These are phyloP conservation scores for Cystofilobasidium capitatum DNA, from an alignment of 768 basidiomycete genomes.

Conservation along the genomic window DNA sequence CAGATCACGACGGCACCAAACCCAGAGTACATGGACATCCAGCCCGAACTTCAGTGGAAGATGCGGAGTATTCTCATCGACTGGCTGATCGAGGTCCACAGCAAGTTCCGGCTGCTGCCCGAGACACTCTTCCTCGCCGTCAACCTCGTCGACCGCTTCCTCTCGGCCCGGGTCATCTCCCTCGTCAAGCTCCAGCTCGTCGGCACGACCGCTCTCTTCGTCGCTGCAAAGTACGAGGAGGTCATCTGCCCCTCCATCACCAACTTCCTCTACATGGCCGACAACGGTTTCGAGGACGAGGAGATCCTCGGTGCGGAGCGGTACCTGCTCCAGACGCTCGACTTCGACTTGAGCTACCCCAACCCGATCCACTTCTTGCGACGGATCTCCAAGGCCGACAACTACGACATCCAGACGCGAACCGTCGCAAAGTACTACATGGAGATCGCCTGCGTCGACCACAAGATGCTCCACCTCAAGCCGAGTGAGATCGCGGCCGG, in stretches of 20 bases:
- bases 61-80: constrained; percentile 83
- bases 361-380: constrained; percentile 83
- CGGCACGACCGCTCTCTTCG: constrained; percentile 74
- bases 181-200: constrained; percentile 81
- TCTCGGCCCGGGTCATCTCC: constrained; percentile 60
- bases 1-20: constrained; percentile 72
- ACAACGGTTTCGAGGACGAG: constrained; percentile 61
- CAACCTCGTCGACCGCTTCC: constrained; percentile 68
- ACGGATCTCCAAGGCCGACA: constrained; percentile 84
- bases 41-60: constrained; percentile 75
- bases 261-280: constrained; percentile 70
- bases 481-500: constrained; percentile 76
- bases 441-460: constrained; percentile 74
- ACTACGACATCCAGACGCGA: constrained; percentile 72
- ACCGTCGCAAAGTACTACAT: constrained; percentile 85
- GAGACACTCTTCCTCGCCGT: constrained; percentile 84
- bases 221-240: constrained; percentile 87
- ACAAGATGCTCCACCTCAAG: constrained; percentile 59
- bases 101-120: constrained; percentile 70
- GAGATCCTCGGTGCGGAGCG: constrained; percentile 83
- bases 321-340: constrained; percentile 73
- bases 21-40: constrained; percentile 69
- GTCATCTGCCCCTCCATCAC: constrained; percentile 73
- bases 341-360: constrained; percentile 77
- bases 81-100: constrained; percentile 88